Evolutionary conservation across 495 filamentous ascomycete species (phyloP).

Genomic region (Aspergillus kassunensis): DNA sequence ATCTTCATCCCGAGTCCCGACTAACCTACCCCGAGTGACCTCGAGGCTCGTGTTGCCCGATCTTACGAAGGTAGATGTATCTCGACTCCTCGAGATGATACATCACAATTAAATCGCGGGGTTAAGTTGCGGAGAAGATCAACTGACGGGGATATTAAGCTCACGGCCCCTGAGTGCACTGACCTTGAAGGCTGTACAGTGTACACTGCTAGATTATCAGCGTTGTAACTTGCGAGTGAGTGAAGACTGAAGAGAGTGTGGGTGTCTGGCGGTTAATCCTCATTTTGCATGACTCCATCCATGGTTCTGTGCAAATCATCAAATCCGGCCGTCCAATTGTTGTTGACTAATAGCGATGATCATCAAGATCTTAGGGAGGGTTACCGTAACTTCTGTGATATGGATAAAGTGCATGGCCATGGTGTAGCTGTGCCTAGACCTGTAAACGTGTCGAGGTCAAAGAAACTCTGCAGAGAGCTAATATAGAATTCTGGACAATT

Average conservation of each 20-base stretch:
- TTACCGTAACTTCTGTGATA: too few species aligned
- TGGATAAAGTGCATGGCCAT: too few species aligned
- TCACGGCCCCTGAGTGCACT: constrained; percentile 1
- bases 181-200: not conserved
- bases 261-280: not conserved
- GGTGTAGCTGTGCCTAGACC: too few species aligned
- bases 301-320: not conserved
- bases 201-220: not conserved
- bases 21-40: not conserved
- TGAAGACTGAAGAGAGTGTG: not conserved
- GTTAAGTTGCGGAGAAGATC: not conserved
- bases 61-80: too few species aligned
- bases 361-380: not conserved
- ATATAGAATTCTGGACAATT: too few species aligned
- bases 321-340: not conserved
- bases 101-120: not conserved
- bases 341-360: not conserved
- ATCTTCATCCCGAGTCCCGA: not conserved
- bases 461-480: too few species aligned
- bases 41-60: not conserved
- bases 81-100: not conserved
- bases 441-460: too few species aligned
- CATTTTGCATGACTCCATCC: constrained; percentile 1
- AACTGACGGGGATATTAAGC: not conserved
- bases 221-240: not conserved